Base-by-base conservation (phyloP, 2,329 filamentous ascomycete species). In the Hypoxylon sp. region DNA sequence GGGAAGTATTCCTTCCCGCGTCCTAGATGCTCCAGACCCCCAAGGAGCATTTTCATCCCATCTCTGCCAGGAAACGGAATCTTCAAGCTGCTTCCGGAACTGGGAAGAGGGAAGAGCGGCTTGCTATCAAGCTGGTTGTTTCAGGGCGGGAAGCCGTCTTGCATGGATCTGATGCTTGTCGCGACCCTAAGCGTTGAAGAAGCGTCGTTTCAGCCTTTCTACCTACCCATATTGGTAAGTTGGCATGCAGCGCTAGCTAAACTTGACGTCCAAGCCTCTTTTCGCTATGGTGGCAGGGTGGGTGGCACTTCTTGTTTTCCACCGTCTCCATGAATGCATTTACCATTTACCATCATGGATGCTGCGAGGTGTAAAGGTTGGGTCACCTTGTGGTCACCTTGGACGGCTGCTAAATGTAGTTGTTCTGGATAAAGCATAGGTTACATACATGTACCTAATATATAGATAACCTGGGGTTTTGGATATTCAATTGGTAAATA, bases 141-240 rank as follows among this genome's bases (percentile, higher is more conserved):
- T 69, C 64, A 69, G 61, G 28, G 51, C 24, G 38, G 50, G 44
- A 50, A 52, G 33, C 26, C 46, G 36, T 53, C 46, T 36, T 61
- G 40, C 62, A 68, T 63, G 65, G 65, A 62, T 68, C 51, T 61
- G 48, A 64, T 61, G 60, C 62, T 64, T 44, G 62, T 62, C 46
- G 44, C 54, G 40, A 55, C 24, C 36, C 51, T 45, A 48, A 61
- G 53, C 44, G 49, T 45, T 55, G 49, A 30, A 55, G 50, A 36
- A 56, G 26, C 30, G 20, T 49, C 38, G 58, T 67, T 61, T 68
- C 59, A 65, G 30, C 42, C 36, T 56, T 46, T 46, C 48, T 49
- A 60, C 20, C 36, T 61, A 59, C 63, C 51, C 56, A 62, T 24
- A 24, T 51, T 45, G 46, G 57, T 54, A 51, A 56, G 58, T 58